These are phyloP conservation scores for Hortiboletus campestris DNA, from an alignment of 768 basidiomycete species.

Conservation along the genomic window DNA sequence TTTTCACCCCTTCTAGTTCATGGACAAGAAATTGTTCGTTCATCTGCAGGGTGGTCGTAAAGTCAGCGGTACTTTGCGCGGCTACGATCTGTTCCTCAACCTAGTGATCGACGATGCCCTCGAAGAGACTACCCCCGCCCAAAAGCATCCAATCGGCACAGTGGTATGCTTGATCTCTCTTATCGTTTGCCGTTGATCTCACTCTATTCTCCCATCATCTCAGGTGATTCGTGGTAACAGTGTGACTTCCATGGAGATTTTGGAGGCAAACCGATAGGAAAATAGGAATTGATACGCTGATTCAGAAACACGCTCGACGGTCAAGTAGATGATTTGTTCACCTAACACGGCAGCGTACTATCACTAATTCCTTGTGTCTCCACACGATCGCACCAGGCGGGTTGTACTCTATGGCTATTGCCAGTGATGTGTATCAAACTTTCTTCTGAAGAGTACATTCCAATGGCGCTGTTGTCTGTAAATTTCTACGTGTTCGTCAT, in stretches of 20 bases:
- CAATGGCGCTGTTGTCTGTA: neutral
- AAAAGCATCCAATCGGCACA: conserved; percentile 89
- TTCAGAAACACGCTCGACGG: conserved; percentile 2
- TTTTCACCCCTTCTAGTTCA: conserved; percentile 58
- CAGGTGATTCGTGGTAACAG: conserved; percentile 97
- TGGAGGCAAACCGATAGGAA: conserved; percentile 56
- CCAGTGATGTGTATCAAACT: neutral
- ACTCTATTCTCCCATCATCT: neutral
- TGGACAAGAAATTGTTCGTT: conserved; percentile 97
- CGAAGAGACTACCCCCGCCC: conserved; percentile 87
- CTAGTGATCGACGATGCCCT: conserved; percentile 94
- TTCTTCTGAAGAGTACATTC: neutral
- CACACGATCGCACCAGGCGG: conserved; percentile 8
- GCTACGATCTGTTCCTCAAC: conserved; percentile 98
- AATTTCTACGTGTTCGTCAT: neutral
- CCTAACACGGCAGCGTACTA: neutral
- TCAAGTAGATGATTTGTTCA: conserved; percentile 9
- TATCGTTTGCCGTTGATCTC: neutral
- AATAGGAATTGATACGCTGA: neutral
- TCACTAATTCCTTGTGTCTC: neutral
- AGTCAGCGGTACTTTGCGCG: conserved; percentile 92
- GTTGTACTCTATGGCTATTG: neutral
- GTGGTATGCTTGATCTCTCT: conserved; percentile 59
- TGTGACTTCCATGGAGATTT: conserved; percentile 91
- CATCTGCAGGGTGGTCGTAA: conserved; percentile 93